phyloP scores from a whole-genome alignment of 2,329 filamentous ascomycete genomes.

The Colletotrichum lindemuthianum region DNA sequence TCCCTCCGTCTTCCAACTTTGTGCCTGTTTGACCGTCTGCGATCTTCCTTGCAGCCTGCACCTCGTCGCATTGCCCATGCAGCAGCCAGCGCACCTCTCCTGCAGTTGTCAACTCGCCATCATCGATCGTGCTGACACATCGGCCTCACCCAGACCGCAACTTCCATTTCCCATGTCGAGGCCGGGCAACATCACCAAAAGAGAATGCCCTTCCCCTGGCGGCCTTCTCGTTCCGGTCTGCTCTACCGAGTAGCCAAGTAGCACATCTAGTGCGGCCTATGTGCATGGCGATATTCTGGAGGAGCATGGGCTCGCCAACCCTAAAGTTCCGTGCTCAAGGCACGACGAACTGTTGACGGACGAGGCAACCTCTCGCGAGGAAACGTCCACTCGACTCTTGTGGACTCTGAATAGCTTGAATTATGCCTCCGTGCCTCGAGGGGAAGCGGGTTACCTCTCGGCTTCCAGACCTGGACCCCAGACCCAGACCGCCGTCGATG shows the following conservation, averaged over 20 bases:
- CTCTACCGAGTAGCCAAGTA: constrained; percentile 2
- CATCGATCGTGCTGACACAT: constrained; percentile 22
- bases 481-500: constrained; percentile 24
- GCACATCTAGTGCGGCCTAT: neutral
- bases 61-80: neutral
- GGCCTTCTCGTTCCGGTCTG: constrained; percentile 13
- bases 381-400: constrained; percentile 16
- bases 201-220: neutral
- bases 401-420: neutral
- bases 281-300: constrained; percentile 15
- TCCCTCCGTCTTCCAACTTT: constrained; percentile 4
- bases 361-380: neutral
- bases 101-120: neutral
- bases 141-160: constrained; percentile 29
- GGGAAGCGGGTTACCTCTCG: constrained; percentile 1
- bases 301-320: constrained; percentile 20
- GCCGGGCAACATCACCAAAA: neutral
- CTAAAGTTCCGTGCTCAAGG: constrained; percentile 26
- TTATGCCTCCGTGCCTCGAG: neutral
- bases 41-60: constrained; percentile 7
- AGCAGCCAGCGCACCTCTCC: neutral
- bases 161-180: constrained; percentile 18
- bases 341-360: constrained; percentile 5
- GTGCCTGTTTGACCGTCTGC: constrained; percentile 8
- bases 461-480: neutral